A percentile compares a stretch with the other conserved stretches of the same genome.
phyloP scores from a whole-genome alignment of 139 green algal genomes.

The Monoraphidium neglectum region DNA sequence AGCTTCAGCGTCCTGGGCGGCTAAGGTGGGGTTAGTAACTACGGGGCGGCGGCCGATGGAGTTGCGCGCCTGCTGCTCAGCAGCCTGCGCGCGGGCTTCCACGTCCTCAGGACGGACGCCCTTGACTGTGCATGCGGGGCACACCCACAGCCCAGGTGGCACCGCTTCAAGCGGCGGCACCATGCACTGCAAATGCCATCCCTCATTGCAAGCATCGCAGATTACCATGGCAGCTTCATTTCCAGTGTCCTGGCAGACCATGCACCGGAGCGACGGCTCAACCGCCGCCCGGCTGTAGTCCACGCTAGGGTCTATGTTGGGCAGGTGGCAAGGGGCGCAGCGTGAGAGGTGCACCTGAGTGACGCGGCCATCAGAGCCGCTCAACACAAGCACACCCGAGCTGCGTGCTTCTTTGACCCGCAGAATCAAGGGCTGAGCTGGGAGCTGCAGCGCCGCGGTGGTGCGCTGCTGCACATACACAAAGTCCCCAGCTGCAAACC shows the following conservation, averaged over 20 bases:
- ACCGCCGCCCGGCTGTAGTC: neutral
- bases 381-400: neutral
- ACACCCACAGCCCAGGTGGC: no score
- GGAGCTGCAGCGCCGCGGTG: constrained; percentile 4
- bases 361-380: neutral
- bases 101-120: no score
- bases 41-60: no score
- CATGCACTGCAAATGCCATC: neutral
- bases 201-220: neutral
- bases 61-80: no score
- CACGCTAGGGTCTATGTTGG: constrained; percentile 17
- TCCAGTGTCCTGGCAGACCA: neutral
- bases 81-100: no score
- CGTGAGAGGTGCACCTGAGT: neutral
- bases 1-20: no score
- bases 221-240: neutral
- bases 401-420: constrained; percentile 4
- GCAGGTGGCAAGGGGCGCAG: constrained; percentile 4
- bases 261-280: neutral
- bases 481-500: constrained; percentile 26
- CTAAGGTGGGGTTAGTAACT: no score
- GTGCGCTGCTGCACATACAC: constrained; percentile 11
- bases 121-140: no score
- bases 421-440: neutral
- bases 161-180: neutral